These are phyloP conservation scores for Azolla pinnata DNA, from an alignment of 75 land plant species.

Conservation along the genomic window DNA sequence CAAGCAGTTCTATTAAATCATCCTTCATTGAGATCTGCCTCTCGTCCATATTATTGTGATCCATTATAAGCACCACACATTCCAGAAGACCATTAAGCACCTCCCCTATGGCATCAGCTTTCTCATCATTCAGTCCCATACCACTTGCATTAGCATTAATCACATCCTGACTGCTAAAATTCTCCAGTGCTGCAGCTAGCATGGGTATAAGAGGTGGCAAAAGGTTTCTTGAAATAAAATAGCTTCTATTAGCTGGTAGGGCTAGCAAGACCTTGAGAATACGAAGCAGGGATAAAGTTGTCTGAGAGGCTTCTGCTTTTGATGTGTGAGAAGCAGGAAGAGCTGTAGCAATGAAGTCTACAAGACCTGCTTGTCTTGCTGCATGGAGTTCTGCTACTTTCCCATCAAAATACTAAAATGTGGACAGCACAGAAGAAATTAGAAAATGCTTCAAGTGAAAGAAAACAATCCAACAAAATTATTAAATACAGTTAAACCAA, in stretches of 20 bases:
- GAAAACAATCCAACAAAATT: too few relatives aligned
- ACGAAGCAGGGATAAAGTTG: slow-evolving; percentile 54
- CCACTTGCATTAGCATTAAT: slow-evolving; percentile 28
- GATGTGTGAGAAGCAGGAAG: slow-evolving; percentile 85
- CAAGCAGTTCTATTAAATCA: slow-evolving; percentile 59
- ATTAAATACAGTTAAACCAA: too few relatives aligned
- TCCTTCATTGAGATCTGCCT: slow-evolving; percentile 70
- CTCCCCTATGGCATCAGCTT: slow-evolving; percentile 56
- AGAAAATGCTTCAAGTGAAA: not conserved
- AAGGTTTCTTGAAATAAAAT: slow-evolving; percentile 78
- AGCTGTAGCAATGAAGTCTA: slow-evolving; percentile 89
- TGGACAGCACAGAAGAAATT: not conserved
- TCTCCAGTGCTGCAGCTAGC: slow-evolving; percentile 78
- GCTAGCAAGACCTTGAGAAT: slow-evolving; percentile 50
- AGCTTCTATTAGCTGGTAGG: slow-evolving; percentile 57
- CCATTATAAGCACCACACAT: slow-evolving; percentile 49
- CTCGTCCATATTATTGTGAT: slow-evolving; percentile 44
- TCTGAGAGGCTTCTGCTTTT: slow-evolving; percentile 78
- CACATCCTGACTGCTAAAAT: slow-evolving; percentile 68
- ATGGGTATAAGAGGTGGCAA: slow-evolving; percentile 80
- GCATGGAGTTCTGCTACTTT: slow-evolving; percentile 80
- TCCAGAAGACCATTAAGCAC: slow-evolving; percentile 66
- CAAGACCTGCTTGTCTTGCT: slow-evolving; percentile 77
- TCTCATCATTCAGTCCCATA: slow-evolving; percentile 37
- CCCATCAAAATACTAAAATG: slow-evolving; percentile 65